A percentile compares a stretch with the other conserved stretches of the same genome.
phyloP scores from a whole-genome alignment of 2,329 filamentous ascomycete species.

The Aaosphaeria pasadenensis region DNA sequence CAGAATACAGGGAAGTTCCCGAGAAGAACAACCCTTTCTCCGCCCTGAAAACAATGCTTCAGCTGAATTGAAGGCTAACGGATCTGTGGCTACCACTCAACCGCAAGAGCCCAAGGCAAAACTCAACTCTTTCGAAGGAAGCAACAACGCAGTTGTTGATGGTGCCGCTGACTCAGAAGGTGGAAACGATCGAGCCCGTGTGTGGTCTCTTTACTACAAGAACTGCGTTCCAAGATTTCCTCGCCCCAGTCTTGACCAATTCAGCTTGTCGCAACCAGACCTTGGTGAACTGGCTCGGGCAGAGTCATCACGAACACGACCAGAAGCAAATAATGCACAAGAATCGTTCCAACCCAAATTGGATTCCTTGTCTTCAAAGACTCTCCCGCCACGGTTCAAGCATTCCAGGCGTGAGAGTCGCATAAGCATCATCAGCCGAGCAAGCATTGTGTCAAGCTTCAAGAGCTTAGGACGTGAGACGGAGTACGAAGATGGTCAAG shows the following conservation, averaged over 20 bases:
- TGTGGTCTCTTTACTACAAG: conserved; percentile 36
- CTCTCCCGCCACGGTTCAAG: conserved; percentile 7
- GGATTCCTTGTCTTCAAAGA: conserved; percentile 11
- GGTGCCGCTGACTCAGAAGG: conserved; percentile 7
- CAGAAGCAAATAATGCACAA: conserved; percentile 6
- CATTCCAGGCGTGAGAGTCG: conserved; percentile 20
- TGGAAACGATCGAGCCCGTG: conserved; percentile 20
- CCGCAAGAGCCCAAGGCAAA: conserved; percentile 9
- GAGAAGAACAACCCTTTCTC: conserved; percentile 1
- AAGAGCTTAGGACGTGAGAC: conserved; percentile 6
- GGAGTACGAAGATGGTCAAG: conserved; percentile 10
- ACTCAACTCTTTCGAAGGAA: conserved; percentile 4
- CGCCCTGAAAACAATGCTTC: conserved; percentile 6
- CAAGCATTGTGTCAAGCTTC: conserved; percentile 14
- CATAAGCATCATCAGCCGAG: conserved; percentile 14
- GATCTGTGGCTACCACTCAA: conserved; percentile 23
- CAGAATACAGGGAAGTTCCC: background rate
- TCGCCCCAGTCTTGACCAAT: conserved; percentile 16
- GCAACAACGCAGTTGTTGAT: conserved; percentile 5
- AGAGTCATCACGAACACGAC: conserved; percentile 8
- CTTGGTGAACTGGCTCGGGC: conserved; percentile 3
- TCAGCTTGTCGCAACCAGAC: conserved; percentile 1
- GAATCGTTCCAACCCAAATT: conserved; percentile 17
- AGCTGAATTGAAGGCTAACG: conserved; percentile 11
- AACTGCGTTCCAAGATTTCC: conserved; percentile 27